Evolutionary conservation across 495 filamentous ascomycete species (phyloP), one percentile per base, ranked within the genome.

Genomic region (Hypoxylon rickii): DNA sequence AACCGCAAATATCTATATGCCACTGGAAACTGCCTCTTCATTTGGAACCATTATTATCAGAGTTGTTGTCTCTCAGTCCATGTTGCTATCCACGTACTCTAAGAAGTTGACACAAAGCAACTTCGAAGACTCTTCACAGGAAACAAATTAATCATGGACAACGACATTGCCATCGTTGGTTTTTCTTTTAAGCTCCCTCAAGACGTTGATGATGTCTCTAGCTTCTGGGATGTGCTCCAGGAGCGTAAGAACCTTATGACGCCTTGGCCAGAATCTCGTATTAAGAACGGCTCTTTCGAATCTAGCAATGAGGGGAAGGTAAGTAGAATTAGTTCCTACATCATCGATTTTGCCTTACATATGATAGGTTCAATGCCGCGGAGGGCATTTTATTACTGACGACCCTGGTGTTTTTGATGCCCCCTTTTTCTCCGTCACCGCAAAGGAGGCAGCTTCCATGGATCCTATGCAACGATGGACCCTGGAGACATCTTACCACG

Each of bases 351-450:
- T n/a, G 2, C 39, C 51, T 55, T 17, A 61, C 33, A 18, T 19
- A 10, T 41, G 13, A 20, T 11, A 61, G 58, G n/a, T 61, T 24
- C 41, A 17, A 10, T 55, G 45, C 11, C 34, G 51, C 11, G 70
- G 70, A 22, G 69, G 55, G 1, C 63, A 72, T 46, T 72, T 73
- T 43, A 44, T 75, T 21, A 53, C 34, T n/a, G 72, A 80, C 19
- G 76, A 83, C 52, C 41, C 79, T 5, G 67, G 64, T 3, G 56
- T 51, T 0, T 85, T 84, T 56, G 82, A 74, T 29, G 62, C 70
- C 0, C 54, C 61, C 0, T 87, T 87, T 71, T 88, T 88, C 68
- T 71, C 72, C n/a, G 77, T 84, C 26, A 78, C 76, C 3, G 67
- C 77, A 3, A 67, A 72, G 1, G 83, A 85, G 63, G 83, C 82